phyloP scores from a whole-genome alignment of 352 stramenopile genomes.

The Globisporangium sylvaticum region DNA sequence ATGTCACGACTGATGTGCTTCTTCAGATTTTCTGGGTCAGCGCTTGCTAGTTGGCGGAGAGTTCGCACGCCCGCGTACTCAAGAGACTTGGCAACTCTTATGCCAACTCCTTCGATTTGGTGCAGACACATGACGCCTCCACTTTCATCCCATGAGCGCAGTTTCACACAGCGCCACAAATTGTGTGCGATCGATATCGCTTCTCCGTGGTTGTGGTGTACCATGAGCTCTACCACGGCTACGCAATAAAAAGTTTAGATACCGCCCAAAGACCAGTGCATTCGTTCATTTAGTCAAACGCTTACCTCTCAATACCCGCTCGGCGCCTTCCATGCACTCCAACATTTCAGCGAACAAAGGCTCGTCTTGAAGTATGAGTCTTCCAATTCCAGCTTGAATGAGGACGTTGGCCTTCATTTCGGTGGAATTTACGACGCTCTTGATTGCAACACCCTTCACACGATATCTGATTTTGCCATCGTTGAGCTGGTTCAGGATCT shows the following conservation, averaged over 20 bases:
- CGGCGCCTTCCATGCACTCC: constrained; percentile 13
- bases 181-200: constrained; percentile 15
- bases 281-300: background rate
- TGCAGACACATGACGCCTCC: constrained; percentile 14
- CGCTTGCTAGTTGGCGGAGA: constrained; percentile 22
- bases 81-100: constrained; percentile 15
- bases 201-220: constrained; percentile 11
- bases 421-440: constrained; percentile 10
- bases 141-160: constrained; percentile 27
- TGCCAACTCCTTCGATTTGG: constrained; percentile 21
- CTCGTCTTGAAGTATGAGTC: constrained; percentile 8
- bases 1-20: constrained; percentile 16
- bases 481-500: constrained; percentile 24
- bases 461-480: constrained; percentile 16
- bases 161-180: constrained; percentile 21
- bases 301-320: constrained; percentile 29
- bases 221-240: constrained; percentile 23
- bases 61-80: constrained; percentile 28
- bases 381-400: constrained; percentile 31
- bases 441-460: constrained; percentile 4
- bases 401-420: constrained; percentile 34
- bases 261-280: background rate
- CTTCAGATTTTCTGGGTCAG: constrained; percentile 15
- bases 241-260: background rate
- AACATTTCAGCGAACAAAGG: constrained; percentile 20